phyloP scores from a whole-genome alignment of 164 flowering plant species.

The Annona cherimola region DNA sequence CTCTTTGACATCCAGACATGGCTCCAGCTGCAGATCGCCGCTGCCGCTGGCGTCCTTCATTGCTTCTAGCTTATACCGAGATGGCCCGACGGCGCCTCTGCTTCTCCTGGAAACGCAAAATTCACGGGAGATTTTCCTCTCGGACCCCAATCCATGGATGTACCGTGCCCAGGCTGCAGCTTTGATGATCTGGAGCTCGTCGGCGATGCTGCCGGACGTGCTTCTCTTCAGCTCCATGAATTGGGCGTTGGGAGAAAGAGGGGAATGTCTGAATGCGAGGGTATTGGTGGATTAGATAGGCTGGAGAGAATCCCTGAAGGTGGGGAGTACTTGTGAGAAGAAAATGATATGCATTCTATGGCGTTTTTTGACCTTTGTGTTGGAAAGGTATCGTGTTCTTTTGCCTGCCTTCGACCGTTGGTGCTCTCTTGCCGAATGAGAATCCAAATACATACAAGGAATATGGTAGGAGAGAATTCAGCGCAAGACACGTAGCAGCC shows the following conservation, averaged over 20 bases:
- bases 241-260: background rate
- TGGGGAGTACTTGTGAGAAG: background rate
- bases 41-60: slow-evolving; percentile 1
- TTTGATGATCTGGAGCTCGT: slow-evolving; percentile 34
- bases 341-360: background rate
- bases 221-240: slow-evolving; percentile 20
- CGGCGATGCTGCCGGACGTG: slow-evolving; percentile 3
- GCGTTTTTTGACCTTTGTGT: background rate
- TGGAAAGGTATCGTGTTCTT: background rate
- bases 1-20: slow-evolving; percentile 1
- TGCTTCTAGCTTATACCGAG: slow-evolving; percentile 53
- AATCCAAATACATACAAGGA: background rate
- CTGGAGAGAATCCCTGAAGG: background rate
- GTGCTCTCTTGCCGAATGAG: background rate
- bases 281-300: background rate
- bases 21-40: background rate
- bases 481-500: background rate
- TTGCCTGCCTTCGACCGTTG: background rate
- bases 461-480: background rate
- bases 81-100: slow-evolving; percentile 19
- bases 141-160: slow-evolving; percentile 47
- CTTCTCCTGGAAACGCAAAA: slow-evolving; percentile 18
- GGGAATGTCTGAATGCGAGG: background rate
- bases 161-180: slow-evolving; percentile 86
- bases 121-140: slow-evolving; percentile 27